Conservation (phyloP, 371 early-diverging fungal genomes). For the Massospora cicadina region DNA sequence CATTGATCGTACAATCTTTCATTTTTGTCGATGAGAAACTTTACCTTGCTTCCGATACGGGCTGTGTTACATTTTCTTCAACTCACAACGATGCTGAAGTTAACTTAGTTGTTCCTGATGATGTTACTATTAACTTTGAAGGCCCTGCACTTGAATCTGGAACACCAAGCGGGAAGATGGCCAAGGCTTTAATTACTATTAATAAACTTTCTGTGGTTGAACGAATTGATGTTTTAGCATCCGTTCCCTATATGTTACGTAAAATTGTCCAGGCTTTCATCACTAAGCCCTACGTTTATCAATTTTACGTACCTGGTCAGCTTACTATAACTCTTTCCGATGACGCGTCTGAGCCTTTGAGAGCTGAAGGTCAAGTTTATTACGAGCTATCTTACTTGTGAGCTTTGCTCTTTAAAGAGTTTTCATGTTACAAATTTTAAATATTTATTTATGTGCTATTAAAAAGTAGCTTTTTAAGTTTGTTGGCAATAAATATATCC, state of each 20-base stretch:
- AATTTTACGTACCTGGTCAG: constrained; percentile 21
- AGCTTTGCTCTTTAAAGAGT: too few species aligned
- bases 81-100: constrained; percentile 41
- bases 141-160: constrained; percentile 46
- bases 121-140: constrained; percentile 42
- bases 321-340: neutral
- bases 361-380: neutral
- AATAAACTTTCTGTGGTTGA: constrained; percentile 37
- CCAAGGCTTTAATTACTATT: constrained; percentile 38
- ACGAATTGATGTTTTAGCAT: constrained; percentile 69
- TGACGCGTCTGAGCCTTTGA: neutral
- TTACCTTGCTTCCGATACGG: neutral
- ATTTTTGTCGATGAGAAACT: constrained; percentile 6
- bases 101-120: constrained; percentile 61
- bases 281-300: constrained; percentile 83
- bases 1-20: neutral
- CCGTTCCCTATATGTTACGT: constrained; percentile 73
- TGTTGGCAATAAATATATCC: too few species aligned
- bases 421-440: too few species aligned
- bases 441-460: too few species aligned
- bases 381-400: neutral
- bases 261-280: constrained; percentile 80
- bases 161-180: constrained; percentile 31
- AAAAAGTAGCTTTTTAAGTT: too few species aligned
- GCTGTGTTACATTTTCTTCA: neutral